Evolutionary conservation across 352 stramenopile genomes (phyloP).

Genomic region (Albugo laibachii): DNA sequence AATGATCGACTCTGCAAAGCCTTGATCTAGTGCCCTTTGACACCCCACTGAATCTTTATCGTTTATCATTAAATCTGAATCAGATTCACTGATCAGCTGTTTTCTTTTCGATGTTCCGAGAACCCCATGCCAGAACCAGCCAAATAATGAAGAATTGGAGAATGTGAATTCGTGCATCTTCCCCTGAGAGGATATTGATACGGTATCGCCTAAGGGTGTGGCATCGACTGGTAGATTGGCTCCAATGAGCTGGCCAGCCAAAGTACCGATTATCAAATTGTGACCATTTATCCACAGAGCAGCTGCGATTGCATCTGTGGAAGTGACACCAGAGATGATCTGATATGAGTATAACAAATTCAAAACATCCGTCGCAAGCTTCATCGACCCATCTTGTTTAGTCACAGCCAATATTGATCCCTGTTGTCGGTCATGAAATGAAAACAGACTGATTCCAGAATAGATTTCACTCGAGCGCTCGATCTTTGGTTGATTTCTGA

Average conservation of each 20-base stretch:
- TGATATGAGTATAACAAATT: constrained; percentile 25
- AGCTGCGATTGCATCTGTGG: constrained; percentile 14
- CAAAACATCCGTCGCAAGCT: constrained; percentile 21
- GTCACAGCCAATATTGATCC: constrained; percentile 11
- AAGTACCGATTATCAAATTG: constrained; percentile 42
- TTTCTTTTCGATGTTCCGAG: no score
- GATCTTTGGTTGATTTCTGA: no score
- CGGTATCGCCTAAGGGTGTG: constrained; percentile 11
- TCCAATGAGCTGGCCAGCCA: constrained; percentile 32
- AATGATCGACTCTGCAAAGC: no score
- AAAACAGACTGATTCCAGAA: constrained; percentile 36
- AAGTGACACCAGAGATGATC: constrained; percentile 6
- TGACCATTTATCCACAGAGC: constrained; percentile 61
- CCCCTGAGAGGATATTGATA: constrained; percentile 1
- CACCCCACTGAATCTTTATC: no score
- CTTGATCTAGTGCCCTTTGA: no score
- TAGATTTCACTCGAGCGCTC: no score
- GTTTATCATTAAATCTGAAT: no score
- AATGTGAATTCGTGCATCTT: constrained; percentile 39
- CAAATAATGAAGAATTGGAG: constrained; percentile 39
- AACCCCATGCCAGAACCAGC: constrained; percentile 24
- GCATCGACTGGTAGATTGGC: constrained; percentile 26
- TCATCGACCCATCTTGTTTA: constrained; percentile 17
- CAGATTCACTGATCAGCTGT: no score
- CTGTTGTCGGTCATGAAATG: constrained; percentile 11